Percentiles rank a stretch among this genome's conserved stretches.
These are phyloP conservation scores for Neurospora discreta DNA, from an alignment of 495 filamentous ascomycete genomes.

Conservation along the genomic window DNA sequence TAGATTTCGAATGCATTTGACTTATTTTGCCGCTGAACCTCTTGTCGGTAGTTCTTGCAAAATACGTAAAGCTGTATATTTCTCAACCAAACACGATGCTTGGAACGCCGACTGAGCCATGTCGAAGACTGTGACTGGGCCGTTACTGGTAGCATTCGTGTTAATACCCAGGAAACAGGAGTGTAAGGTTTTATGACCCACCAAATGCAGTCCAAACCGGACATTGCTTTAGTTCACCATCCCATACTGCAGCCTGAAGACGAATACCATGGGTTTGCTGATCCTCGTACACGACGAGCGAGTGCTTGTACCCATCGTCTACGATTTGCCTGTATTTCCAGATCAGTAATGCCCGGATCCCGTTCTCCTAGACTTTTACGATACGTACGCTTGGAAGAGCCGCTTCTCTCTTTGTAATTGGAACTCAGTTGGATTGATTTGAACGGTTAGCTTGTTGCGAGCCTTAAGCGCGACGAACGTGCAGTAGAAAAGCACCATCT, in stretches of 20 bases:
- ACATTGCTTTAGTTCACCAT: slow-evolving; percentile 36
- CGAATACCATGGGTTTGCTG: slow-evolving; percentile 47
- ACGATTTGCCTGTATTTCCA: slow-evolving; percentile 49
- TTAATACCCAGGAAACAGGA: background rate
- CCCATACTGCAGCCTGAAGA: slow-evolving; percentile 39
- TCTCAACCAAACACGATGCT: slow-evolving; percentile 46
- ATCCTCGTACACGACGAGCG: slow-evolving; percentile 62
- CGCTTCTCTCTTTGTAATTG: slow-evolving; percentile 51
- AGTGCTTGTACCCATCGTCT: slow-evolving; percentile 60
- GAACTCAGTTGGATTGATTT: slow-evolving; percentile 45
- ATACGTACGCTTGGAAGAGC: slow-evolving; percentile 56
- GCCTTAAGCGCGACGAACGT: slow-evolving; percentile 65
- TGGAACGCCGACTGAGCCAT: slow-evolving; percentile 45
- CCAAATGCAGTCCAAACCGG: slow-evolving; percentile 71
- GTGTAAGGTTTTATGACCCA: slow-evolving; percentile 14
- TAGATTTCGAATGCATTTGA: slow-evolving; percentile 33
- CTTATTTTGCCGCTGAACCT: slow-evolving; percentile 33
- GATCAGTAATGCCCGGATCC: background rate
- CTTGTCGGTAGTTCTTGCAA: slow-evolving; percentile 45
- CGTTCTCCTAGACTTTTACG: slow-evolving; percentile 4
- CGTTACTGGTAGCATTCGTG: slow-evolving; percentile 36
- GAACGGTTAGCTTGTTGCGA: slow-evolving; percentile 46
- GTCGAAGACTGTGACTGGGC: slow-evolving; percentile 41
- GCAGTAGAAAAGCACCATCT: slow-evolving; percentile 71
- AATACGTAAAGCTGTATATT: slow-evolving; percentile 54